Conservation (phyloP, 192 early-diverging fungal species). For the Umbelopsis sp. region DNA sequence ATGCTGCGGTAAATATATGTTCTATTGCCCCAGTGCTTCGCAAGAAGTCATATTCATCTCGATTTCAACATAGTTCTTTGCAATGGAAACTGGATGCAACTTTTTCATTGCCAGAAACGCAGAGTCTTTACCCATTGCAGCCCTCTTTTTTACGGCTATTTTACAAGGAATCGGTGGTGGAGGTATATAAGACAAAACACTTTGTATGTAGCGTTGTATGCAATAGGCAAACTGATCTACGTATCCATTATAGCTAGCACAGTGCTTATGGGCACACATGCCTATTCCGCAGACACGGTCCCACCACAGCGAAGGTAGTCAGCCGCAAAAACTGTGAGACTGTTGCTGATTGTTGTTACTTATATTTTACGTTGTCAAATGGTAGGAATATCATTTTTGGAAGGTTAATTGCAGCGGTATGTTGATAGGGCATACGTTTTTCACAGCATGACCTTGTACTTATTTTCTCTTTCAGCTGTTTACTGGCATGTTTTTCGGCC, state of each 20-base stretch:
- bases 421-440: background rate
- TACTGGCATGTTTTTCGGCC: constrained; percentile 4
- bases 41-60: background rate
- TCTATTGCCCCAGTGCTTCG: background rate
- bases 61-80: background rate
- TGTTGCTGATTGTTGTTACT: background rate
- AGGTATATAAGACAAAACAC: background rate
- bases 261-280: constrained; percentile 14
- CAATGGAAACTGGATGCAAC: background rate
- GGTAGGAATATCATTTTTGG: background rate
- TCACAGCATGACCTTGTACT: background rate
- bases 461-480: background rate
- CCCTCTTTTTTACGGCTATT: background rate
- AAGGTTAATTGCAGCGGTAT: constrained; percentile 9
- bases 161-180: constrained; percentile 12
- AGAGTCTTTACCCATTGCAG: constrained; percentile 1
- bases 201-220: background rate
- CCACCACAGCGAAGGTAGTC: constrained; percentile 1
- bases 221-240: background rate
- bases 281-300: background rate
- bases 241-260: background rate
- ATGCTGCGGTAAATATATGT: background rate
- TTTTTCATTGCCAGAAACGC: constrained; percentile 13
- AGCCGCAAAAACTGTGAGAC: too few species aligned
- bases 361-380: background rate